Evolutionary conservation across 345 rosid genomes (phyloP).

Genomic region (Litchi chinensis): DNA sequence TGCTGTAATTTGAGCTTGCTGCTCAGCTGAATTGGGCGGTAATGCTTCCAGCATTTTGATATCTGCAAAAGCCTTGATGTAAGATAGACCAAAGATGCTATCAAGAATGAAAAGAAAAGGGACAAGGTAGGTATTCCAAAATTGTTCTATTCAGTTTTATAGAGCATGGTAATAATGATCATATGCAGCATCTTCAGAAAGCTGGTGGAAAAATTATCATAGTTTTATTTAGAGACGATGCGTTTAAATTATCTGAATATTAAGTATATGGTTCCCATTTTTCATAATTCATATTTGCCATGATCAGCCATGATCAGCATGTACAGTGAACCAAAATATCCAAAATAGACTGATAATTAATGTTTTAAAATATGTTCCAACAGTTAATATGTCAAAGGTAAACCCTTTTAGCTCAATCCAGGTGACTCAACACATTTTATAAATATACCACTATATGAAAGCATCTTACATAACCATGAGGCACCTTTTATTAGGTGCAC

Average conservation of each 20-base stretch:
- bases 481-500: not conserved
- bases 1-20: slow-evolving; percentile 69
- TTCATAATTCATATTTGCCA: not conserved
- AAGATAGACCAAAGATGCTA: slow-evolving; percentile 16
- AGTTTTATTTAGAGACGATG: not conserved
- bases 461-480: not conserved
- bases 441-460: not conserved
- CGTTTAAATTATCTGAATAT: not conserved
- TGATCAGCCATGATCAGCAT: not conserved
- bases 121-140: not conserved
- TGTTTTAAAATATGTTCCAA: not conserved
- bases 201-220: not conserved
- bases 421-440: not conserved
- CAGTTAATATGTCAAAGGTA: not conserved
- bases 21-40: slow-evolving; percentile 81
- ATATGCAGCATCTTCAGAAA: slow-evolving; percentile 14
- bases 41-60: slow-evolving; percentile 55
- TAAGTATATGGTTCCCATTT: not conserved
- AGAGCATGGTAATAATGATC: not conserved
- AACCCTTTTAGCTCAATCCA: not conserved
- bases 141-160: not conserved
- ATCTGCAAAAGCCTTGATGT: slow-evolving; percentile 54
- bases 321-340: not conserved
- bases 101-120: not conserved
- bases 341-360: not conserved